Evolutionary conservation across 805 yeast species (phyloP).

Genomic region (Lachancea kluyveri): DNA sequence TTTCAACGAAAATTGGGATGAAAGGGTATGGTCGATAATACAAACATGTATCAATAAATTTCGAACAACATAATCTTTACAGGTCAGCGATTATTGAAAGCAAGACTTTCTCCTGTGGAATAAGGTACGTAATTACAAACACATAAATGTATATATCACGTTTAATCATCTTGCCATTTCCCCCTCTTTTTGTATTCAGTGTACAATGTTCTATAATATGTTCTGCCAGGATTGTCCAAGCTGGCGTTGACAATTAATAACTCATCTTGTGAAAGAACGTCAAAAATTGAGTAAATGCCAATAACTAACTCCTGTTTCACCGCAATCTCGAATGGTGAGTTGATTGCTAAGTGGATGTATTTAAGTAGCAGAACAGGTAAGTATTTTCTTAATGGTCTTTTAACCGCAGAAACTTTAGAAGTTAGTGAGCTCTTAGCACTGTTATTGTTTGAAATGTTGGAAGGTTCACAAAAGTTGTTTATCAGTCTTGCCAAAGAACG

Average conservation of each 20-base stretch:
- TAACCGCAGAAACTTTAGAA: slow-evolving; percentile 49
- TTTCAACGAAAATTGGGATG: slow-evolving; percentile 19
- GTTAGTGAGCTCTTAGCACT: slow-evolving; percentile 37
- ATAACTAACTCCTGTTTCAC: slow-evolving; percentile 44
- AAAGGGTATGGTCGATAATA: slow-evolving; percentile 19
- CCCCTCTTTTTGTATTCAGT: slow-evolving; percentile 71
- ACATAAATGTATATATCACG: not conserved
- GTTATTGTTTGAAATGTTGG: slow-evolving; percentile 21
- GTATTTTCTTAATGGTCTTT: slow-evolving; percentile 57
- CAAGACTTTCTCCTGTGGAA: too few species aligned
- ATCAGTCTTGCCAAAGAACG: slow-evolving; percentile 51
- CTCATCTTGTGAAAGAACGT: slow-evolving; percentile 62
- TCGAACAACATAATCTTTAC: too few species aligned
- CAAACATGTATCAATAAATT: slow-evolving; percentile 8
- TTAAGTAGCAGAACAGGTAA: slow-evolving; percentile 52
- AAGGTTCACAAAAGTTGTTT: slow-evolving; percentile 69
- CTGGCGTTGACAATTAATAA: slow-evolving; percentile 54
- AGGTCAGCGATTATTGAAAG: too few species aligned
- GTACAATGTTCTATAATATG: slow-evolving; percentile 60
- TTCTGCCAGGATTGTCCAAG: slow-evolving; percentile 63
- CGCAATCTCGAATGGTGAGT: slow-evolving; percentile 39
- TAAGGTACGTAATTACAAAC: slow-evolving; percentile 1
- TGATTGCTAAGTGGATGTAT: slow-evolving; percentile 51
- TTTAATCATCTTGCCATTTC: slow-evolving; percentile 65
- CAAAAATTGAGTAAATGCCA: slow-evolving; percentile 60